Evolutionary conservation across 1,284 basidiomycete genomes (phyloP).

Genomic region (Volvariella surrecta): DNA sequence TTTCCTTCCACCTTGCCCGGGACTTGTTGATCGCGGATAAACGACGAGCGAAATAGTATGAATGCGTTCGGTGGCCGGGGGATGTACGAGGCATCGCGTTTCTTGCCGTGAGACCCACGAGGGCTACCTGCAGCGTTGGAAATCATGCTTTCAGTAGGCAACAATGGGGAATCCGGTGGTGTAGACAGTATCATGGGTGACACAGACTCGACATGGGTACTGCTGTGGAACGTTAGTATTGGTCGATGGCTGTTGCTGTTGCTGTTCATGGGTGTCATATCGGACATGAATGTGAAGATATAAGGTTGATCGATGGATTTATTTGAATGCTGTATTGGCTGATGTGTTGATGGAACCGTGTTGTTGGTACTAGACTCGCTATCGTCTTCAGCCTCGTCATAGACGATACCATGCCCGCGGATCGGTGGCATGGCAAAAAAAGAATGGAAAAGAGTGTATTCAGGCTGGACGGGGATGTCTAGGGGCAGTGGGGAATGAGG

Average conservation of each 20-base stretch:
- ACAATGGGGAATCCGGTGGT: conserved; percentile 14
- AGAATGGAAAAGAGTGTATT: conserved; percentile 9
- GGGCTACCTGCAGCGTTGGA: conserved; percentile 2
- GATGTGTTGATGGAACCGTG: conserved; percentile 3
- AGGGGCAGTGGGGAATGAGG: conserved; percentile 1
- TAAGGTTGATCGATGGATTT: neutral
- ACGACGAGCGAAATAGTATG: conserved; percentile 88
- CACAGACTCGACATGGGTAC: neutral
- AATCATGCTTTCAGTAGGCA: conserved; percentile 9
- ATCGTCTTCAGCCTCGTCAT: conserved; percentile 17
- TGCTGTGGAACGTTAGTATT: neutral
- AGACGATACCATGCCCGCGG: conserved; percentile 13
- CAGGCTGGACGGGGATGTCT: neutral
- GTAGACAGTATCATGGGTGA: conserved; percentile 8
- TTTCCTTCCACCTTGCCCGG: conserved; percentile 72
- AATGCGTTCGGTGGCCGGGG: conserved; percentile 92
- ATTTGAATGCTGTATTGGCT: conserved; percentile 1
- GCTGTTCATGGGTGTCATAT: conserved; percentile 23
- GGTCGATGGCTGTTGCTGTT: conserved; percentile 13
- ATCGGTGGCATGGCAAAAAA: conserved; percentile 18
- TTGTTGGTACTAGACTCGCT: conserved; percentile 17
- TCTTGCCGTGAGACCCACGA: conserved; percentile 24
- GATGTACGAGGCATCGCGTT: conserved; percentile 48
- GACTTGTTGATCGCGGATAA: conserved; percentile 71
- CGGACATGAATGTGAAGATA: conserved; percentile 22